Percentiles rank a stretch among this genome's conserved stretches.
Evolutionary conservation across 768 basidiomycete species (phyloP).

Genomic region (Kockovaella imperatae): DNA sequence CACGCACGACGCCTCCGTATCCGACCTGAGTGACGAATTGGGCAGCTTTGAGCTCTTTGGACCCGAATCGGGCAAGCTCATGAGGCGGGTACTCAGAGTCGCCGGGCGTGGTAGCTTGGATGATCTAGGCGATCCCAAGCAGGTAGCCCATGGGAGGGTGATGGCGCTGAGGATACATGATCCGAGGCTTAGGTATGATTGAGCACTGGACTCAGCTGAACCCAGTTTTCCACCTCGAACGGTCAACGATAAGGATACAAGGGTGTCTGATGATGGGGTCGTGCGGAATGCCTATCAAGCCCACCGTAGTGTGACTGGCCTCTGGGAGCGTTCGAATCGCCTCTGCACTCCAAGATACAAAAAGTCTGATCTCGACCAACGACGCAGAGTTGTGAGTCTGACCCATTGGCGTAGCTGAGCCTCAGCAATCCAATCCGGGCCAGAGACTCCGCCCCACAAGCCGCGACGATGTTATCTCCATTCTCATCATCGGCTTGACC

Average conservation of each 20-base stretch:
- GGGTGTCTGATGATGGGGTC: not conserved
- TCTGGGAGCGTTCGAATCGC: constrained; percentile 56
- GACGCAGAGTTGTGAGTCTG: constrained; percentile 61
- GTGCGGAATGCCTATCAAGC: constrained; percentile 46
- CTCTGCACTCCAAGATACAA: constrained; percentile 59
- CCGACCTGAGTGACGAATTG: constrained; percentile 61
- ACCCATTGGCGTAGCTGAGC: not conserved
- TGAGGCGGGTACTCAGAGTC: constrained; percentile 46
- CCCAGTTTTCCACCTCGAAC: not conserved
- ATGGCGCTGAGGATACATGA: constrained; percentile 75
- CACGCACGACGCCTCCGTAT: too few species aligned
- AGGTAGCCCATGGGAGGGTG: constrained; percentile 65
- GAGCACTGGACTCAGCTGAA: not conserved
- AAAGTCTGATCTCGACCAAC: constrained; percentile 78
- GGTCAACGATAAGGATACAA: not conserved
- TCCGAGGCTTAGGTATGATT: constrained; percentile 68
- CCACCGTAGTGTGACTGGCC: constrained; percentile 74
- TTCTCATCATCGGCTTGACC: constrained; percentile 63
- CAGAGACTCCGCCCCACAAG: constrained; percentile 58
- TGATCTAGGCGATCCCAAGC: constrained; percentile 54
- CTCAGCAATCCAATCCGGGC: constrained; percentile 69
- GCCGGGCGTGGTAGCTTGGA: constrained; percentile 16
- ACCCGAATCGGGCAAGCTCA: constrained; percentile 66
- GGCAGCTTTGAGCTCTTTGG: constrained; percentile 87
- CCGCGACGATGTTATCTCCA: constrained; percentile 74